Base-by-base conservation (phyloP, 805 yeast species). In the Yamadazyma sp. region DNA sequence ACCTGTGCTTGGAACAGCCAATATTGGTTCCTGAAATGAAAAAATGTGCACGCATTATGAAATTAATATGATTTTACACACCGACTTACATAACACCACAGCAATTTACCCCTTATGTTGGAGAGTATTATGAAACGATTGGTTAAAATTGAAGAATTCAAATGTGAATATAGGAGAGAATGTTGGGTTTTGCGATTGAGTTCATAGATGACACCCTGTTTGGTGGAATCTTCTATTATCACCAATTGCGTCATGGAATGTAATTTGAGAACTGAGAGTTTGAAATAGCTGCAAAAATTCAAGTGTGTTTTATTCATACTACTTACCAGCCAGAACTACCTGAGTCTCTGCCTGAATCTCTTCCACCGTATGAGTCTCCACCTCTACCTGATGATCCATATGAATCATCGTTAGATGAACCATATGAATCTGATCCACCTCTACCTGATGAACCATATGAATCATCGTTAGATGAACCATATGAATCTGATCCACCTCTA, bases 361-460 rank as follows among this genome's bases (percentile, higher is more conserved):
- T 41, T n/a, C 40, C 27, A 22, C 41, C 38, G 16, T 40, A 43
- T 32, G 42, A 40, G 21, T 40, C 38, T 35, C 33, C 16, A 28
- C 38, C 40, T 16, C 39, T 23, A 7, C 31, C 31, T 16, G 35
- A 29, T 13, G 49, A 40, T 13, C 47, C 39, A 27, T 35, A 34
- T 7, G 36, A 36, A 23, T 36, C 33, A 27, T 34, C 34, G 34
- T 40, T 30, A 23, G 40, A 36, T 31, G 48, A 46, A 12, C 56
- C 56, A 39, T 49, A 50, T 9, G 55, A 44, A 45, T 48, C 52
- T n/a, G n/a, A n/a, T 30, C 38, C 43, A 16, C 42, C 45, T 26
- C 47, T 43, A 23, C 39, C 39, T 27, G 54, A 46, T n/a, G 58
- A 53, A 7, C 61, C 62, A 36, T 51, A 54, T n/a, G 57, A 51